Evolutionary conservation across 108 stramenopile species (phyloP), one percentile per base, ranked within the genome.

Genomic region (Cyclotella choctawhatcheeana): DNA sequence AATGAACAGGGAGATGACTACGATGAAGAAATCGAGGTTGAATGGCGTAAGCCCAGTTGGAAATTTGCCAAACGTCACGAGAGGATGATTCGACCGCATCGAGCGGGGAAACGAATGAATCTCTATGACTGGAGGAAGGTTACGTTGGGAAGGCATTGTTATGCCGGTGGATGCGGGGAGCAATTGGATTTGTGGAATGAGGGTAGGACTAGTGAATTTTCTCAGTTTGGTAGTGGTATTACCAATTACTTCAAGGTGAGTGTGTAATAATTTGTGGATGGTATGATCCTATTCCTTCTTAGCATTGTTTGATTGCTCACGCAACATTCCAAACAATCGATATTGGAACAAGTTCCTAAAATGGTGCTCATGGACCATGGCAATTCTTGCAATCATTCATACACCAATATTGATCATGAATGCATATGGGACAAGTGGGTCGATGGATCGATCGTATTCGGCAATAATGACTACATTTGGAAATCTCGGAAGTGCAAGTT

Each of bases 181-280:
- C 88, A 89, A 61, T 61, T 86, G 45, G 88, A 89, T 68, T 61
- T 89, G 22, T 89, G 85, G 86, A 73, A 86, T 59, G 88, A 89
- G 59, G 86, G 86, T 34, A 55, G 76, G 29, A 79, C 71, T 14
- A 80, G 77, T 34, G 88, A 89, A 73, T 85, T 89, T 53, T 75
- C 77, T 24, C 84, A 83, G 30, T 86, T 82, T 74, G 88, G 88
- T 2, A 79, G 77, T 67, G 88, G 88, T 0, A 79, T 89, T 22
- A 89, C 88, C 0, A 89, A 89, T 34, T 89, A 89, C 61, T 89
- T 89, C 78, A 89, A 89, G 73, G 79, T 74, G 48, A 43, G 73
- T 48, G 3, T 24, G 13, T 18, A 12, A 2, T 34, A 26, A 17
- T 32, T 27, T 33, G 8, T 34, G 21, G 32, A 7, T 76, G 16